These are phyloP conservation scores for Zygoascus biomembranicola DNA, from an alignment of 805 yeast genomes.

Conservation along the genomic window DNA sequence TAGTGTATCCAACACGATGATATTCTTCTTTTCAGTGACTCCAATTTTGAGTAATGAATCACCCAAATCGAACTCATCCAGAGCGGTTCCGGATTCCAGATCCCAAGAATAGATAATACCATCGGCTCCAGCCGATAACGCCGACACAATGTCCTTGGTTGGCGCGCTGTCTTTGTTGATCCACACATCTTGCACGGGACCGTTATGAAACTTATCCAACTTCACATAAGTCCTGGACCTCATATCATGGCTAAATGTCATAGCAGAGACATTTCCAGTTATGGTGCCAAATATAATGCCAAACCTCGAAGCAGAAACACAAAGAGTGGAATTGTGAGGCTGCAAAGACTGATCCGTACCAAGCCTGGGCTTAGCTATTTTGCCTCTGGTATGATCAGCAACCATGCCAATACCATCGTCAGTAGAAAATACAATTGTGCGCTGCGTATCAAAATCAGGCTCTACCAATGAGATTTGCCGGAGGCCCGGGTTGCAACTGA, in stretches of 20 bases:
- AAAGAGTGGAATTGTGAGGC: constrained; percentile 9
- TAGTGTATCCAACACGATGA: constrained; percentile 4
- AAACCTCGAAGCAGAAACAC: constrained; percentile 23
- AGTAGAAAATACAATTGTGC: constrained; percentile 20
- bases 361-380: constrained; percentile 19
- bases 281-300: constrained; percentile 24
- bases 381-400: constrained; percentile 26
- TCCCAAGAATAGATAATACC: constrained; percentile 17
- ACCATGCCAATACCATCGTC: constrained; percentile 21
- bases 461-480: constrained; percentile 17
- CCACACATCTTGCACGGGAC: constrained; percentile 22
- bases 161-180: constrained; percentile 17
- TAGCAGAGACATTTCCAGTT: constrained; percentile 19
- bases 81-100: constrained; percentile 5
- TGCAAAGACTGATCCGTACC: constrained; percentile 16
- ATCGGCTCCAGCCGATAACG: constrained; percentile 16
- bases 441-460: constrained; percentile 18
- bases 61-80: not conserved
- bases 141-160: constrained; percentile 7
- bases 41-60: not conserved
- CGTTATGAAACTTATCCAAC: constrained; percentile 17
- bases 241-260: constrained; percentile 20
- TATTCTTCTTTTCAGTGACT: not conserved
- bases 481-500: constrained; percentile 19
- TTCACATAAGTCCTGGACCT: constrained; percentile 19